These are phyloP conservation scores for Sphagnurus paluster DNA, from an alignment of 1,284 basidiomycete genomes.

Conservation along the genomic window DNA sequence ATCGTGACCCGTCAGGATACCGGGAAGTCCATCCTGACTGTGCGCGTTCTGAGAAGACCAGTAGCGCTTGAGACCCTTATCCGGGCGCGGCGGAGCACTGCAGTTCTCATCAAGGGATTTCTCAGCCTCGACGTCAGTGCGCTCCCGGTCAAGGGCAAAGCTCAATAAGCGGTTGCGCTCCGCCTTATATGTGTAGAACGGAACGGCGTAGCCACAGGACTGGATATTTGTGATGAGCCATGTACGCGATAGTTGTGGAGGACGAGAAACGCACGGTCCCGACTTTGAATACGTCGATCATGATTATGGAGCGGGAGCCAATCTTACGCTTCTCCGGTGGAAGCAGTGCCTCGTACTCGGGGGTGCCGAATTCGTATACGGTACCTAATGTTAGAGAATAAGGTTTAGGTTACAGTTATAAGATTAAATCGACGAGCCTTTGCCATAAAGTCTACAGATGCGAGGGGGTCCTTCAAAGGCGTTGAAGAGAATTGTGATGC, in stretches of 20 bases:
- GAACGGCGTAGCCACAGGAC: constrained; percentile 54
- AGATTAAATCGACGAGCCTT: constrained; percentile 27
- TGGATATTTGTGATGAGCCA: constrained; percentile 17
- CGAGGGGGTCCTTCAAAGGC: constrained; percentile 53
- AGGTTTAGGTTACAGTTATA: background rate
- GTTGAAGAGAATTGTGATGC: constrained; percentile 57
- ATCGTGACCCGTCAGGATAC: constrained; percentile 26
- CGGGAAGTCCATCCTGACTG: constrained; percentile 48
- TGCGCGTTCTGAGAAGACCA: constrained; percentile 41
- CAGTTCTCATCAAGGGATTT: background rate
- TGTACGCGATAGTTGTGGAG: background rate
- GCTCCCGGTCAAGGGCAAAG: background rate
- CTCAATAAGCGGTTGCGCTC: constrained; percentile 41
- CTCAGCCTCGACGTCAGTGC: constrained; percentile 16
- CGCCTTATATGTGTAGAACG: constrained; percentile 46
- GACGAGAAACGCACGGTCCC: constrained; percentile 46
- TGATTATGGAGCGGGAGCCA: constrained; percentile 52
- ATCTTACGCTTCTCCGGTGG: constrained; percentile 38
- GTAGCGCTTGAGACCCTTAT: constrained; percentile 41
- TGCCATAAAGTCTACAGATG: constrained; percentile 56
- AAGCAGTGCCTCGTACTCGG: constrained; percentile 49
- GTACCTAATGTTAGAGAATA: constrained; percentile 33
- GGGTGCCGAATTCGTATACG: constrained; percentile 50
- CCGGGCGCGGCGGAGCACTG: constrained; percentile 11
- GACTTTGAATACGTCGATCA: constrained; percentile 50